phyloP scores from a whole-genome alignment of 2,329 filamentous ascomycete species.

The Akanthomyces dipterigenus region DNA sequence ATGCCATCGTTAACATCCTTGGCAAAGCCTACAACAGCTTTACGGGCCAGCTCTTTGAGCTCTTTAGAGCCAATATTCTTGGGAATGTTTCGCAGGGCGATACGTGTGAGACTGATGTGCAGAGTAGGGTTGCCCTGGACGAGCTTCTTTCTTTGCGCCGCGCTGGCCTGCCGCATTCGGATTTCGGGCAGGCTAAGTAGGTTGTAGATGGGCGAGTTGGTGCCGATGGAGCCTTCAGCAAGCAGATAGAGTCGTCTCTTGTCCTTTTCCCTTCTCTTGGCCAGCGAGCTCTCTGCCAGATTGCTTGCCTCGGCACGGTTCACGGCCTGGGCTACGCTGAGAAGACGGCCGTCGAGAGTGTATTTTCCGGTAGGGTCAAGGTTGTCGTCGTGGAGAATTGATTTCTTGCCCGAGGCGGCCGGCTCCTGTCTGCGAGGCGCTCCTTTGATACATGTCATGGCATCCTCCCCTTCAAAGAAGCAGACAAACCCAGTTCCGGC shows the following conservation, averaged over 20 bases:
- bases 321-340: conserved; percentile 80
- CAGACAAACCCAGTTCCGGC: conserved; percentile 93
- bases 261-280: conserved; percentile 65
- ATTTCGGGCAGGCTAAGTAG: conserved; percentile 72
- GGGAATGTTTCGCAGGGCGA: conserved; percentile 88
- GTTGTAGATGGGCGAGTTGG: conserved; percentile 70
- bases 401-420: conserved; percentile 56
- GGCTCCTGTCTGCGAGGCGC: conserved; percentile 57
- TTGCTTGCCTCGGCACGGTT: conserved; percentile 72
- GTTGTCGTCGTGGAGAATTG: conserved; percentile 80
- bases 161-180: conserved; percentile 81
- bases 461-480: conserved; percentile 74
- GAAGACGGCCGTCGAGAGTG: conserved; percentile 80
- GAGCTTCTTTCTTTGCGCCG: conserved; percentile 79
- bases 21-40: conserved; percentile 92
- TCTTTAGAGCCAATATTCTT: conserved; percentile 77
- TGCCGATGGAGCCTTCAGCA: conserved; percentile 73
- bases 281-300: conserved; percentile 63
- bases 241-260: conserved; percentile 86
- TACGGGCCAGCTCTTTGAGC: conserved; percentile 81
- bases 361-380: conserved; percentile 78
- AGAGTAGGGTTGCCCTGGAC: conserved; percentile 87
- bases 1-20: conserved; percentile 75
- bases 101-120: conserved; percentile 80
- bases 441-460: conserved; percentile 64